These are phyloP conservation scores for Aspergillus sp. DNA, from an alignment of 2,329 filamentous ascomycete genomes.

Conservation along the genomic window DNA sequence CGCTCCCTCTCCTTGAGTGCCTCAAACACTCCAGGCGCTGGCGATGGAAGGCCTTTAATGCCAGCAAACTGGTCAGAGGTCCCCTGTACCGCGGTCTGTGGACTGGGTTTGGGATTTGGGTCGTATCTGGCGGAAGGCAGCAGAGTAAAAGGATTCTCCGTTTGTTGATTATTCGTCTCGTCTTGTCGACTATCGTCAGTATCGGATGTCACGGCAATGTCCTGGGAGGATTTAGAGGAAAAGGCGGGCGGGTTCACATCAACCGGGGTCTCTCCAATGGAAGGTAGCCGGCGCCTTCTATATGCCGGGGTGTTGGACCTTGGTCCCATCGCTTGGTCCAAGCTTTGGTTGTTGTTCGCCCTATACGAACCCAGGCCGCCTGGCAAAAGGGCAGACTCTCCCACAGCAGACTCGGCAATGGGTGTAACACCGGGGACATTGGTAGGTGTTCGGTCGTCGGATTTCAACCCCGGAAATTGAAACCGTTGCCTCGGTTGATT, in stretches of 20 bases:
- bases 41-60: conserved; percentile 57
- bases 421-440: conserved; percentile 71
- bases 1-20: conserved; percentile 47
- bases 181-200: conserved; percentile 23
- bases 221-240: conserved; percentile 33
- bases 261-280: conserved; percentile 61
- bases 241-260: conserved; percentile 39
- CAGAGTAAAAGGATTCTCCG: conserved; percentile 29
- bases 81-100: conserved; percentile 58
- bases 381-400: conserved; percentile 55
- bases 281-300: conserved; percentile 58
- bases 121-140: conserved; percentile 39
- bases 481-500: conserved; percentile 41
- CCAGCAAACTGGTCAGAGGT: conserved; percentile 53
- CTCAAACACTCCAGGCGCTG: conserved; percentile 54
- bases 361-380: conserved; percentile 52
- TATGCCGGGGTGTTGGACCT: conserved; percentile 54
- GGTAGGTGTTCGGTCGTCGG: conserved; percentile 60
- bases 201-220: conserved; percentile 42
- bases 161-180: conserved; percentile 20
- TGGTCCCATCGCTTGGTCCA: conserved; percentile 61
- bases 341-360: conserved; percentile 51
- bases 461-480: conserved; percentile 50
- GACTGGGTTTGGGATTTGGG: conserved; percentile 37
- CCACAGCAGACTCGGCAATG: conserved; percentile 66